Evolutionary conservation across 495 filamentous ascomycete species (phyloP).

Genomic region (Neurospora africana): DNA sequence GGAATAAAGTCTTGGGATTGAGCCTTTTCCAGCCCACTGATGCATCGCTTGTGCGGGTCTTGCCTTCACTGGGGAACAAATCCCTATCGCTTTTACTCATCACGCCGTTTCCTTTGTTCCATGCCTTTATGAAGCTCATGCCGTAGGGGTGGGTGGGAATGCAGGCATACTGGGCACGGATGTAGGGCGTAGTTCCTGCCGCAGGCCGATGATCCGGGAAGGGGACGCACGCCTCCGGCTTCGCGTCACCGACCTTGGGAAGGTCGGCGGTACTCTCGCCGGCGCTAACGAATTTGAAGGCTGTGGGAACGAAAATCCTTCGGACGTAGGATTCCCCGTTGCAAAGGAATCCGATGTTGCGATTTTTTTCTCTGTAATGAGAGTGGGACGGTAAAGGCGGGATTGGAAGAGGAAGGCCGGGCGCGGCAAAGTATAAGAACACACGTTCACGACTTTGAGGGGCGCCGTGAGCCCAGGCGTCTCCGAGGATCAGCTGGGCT

Average conservation of each 20-base stretch:
- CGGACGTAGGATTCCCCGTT: constrained; percentile 50
- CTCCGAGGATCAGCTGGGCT: constrained; percentile 47
- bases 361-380: constrained; percentile 28
- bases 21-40: constrained; percentile 43
- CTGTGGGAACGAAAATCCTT: constrained; percentile 38
- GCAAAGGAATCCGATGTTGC: constrained; percentile 45
- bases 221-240: constrained; percentile 40
- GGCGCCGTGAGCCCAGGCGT: constrained; percentile 58
- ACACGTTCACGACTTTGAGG: constrained; percentile 52
- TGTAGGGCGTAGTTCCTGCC: constrained; percentile 14
- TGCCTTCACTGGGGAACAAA: constrained; percentile 16
- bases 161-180: constrained; percentile 23
- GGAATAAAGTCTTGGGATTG: constrained; percentile 37
- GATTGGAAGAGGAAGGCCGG: constrained; percentile 42
- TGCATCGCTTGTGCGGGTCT: constrained; percentile 1
- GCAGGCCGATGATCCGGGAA: constrained; percentile 55
- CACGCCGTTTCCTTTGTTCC: constrained; percentile 24
- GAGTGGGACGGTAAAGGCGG: constrained; percentile 51
- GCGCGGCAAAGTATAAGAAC: constrained; percentile 55
- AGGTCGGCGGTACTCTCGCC: constrained; percentile 45
- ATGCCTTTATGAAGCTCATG: constrained; percentile 36
- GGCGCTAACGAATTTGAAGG: constrained; percentile 45
- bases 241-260: constrained; percentile 46
- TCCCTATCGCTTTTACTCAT: constrained; percentile 28
- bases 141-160: constrained; percentile 37